Conservation (phyloP, 2,329 filamentous ascomycete genomes). For the Passalora sequoiae region DNA sequence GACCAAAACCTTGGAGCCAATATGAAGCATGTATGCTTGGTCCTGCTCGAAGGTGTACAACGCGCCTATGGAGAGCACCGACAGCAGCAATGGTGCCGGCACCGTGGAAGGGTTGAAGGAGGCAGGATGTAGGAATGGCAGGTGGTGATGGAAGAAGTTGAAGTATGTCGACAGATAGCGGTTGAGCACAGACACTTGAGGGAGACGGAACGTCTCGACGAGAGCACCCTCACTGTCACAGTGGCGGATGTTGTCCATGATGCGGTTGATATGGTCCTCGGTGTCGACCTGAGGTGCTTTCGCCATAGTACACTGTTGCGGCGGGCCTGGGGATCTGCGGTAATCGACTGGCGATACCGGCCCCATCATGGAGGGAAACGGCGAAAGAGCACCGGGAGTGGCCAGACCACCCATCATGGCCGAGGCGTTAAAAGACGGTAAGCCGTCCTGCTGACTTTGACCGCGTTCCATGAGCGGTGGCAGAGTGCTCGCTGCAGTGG, state of each 20-base stretch:
- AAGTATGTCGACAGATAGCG: constrained; percentile 94
- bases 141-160: constrained; percentile 90
- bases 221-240: constrained; percentile 77
- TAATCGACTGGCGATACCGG: constrained; percentile 66
- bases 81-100: constrained; percentile 77
- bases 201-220: constrained; percentile 83
- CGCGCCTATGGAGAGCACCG: constrained; percentile 89
- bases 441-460: constrained; percentile 39
- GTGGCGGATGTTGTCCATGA: constrained; percentile 78
- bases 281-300: constrained; percentile 73
- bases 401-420: constrained; percentile 63
- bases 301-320: constrained; percentile 58
- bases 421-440: constrained; percentile 59
- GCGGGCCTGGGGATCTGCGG: constrained; percentile 63
- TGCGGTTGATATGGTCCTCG: constrained; percentile 78
- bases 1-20: constrained; percentile 93
- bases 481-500: constrained; percentile 43
- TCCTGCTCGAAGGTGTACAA: constrained; percentile 97
- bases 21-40: constrained; percentile 93
- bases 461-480: constrained; percentile 59
- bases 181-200: constrained; percentile 74
- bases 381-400: constrained; percentile 69
- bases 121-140: constrained; percentile 89
- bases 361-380: constrained; percentile 63
- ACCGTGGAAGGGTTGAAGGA: constrained; percentile 79